Percentiles rank a stretch among this genome's conserved stretches.
Conservation (phyloP, 345 rosid genomes). For the Brassica carinata region DNA sequence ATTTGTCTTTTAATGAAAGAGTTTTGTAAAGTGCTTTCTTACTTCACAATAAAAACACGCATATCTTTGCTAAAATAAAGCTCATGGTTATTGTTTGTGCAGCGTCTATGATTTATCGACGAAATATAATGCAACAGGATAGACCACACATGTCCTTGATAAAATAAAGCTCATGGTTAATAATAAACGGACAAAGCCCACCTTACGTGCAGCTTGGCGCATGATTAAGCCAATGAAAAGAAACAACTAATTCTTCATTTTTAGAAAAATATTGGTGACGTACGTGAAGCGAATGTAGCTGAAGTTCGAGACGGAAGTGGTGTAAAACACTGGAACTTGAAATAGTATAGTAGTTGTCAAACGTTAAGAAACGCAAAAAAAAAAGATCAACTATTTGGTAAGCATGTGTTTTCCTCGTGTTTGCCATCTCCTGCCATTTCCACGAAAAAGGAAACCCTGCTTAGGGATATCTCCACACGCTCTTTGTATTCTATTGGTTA, state of each 20-base stretch:
- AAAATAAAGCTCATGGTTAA: conserved; percentile 7
- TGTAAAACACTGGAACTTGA: conserved; percentile 22
- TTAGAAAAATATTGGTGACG: conserved; percentile 19
- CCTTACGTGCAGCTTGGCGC: conserved; percentile 10
- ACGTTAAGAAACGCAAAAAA: conserved; percentile 10
- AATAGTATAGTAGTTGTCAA: conserved; percentile 24
- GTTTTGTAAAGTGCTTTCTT: background rate
- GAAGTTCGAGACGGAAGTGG: conserved; percentile 25
- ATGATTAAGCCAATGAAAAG: conserved; percentile 31
- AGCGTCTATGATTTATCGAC: too few relatives aligned
- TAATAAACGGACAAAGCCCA: conserved; percentile 37
- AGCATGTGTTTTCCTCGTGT: conserved; percentile 66
- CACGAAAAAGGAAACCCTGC: background rate
- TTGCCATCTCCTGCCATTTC: conserved; percentile 62
- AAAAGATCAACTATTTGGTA: conserved; percentile 56
- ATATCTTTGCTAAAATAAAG: too few relatives aligned
- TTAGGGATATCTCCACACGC: background rate
- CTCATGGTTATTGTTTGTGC: too few relatives aligned
- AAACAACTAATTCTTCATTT: background rate
- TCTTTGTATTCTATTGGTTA: background rate
- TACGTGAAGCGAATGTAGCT: conserved; percentile 21
- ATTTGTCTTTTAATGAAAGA: too few relatives aligned
- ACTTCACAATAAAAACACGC: background rate
- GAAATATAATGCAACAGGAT: too few relatives aligned
- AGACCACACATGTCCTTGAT: background rate